These are phyloP conservation scores for Knufia petricola DNA, from an alignment of 2,329 filamentous ascomycete genomes.

Conservation along the genomic window DNA sequence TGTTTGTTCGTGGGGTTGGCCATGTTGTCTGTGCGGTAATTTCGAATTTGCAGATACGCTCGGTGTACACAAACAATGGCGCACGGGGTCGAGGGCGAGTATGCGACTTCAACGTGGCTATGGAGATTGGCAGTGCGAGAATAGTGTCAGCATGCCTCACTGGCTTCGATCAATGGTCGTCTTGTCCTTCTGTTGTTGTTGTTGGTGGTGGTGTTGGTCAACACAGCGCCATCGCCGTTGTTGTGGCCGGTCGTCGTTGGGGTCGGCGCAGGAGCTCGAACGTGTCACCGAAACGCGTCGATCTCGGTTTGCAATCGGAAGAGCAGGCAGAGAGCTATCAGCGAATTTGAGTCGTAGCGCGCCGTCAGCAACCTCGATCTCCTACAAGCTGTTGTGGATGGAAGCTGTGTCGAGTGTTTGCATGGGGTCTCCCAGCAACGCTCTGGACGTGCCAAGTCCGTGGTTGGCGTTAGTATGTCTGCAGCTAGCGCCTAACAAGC, in stretches of 20 bases:
- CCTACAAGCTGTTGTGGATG: neutral
- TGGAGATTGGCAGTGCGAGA: slow-evolving; percentile 4
- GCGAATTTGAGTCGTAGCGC: neutral
- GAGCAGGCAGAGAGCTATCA: neutral
- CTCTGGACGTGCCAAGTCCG: too few species aligned
- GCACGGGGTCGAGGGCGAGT: slow-evolving; percentile 1
- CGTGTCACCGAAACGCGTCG: slow-evolving; percentile 1
- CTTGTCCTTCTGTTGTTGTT: neutral
- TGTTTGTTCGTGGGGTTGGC: slow-evolving; percentile 1
- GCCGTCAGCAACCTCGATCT: neutral
- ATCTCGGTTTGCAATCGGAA: neutral
- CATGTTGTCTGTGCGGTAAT: slow-evolving; percentile 9
- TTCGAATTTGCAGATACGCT: slow-evolving; percentile 5
- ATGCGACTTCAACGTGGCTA: slow-evolving; percentile 5
- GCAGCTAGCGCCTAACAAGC: too few species aligned
- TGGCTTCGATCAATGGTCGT: neutral
- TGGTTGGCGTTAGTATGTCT: too few species aligned
- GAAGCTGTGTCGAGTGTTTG: too few species aligned
- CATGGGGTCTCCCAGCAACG: too few species aligned
- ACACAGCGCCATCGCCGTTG: neutral
- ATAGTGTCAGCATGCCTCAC: slow-evolving; percentile 4
- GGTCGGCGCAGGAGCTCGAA: neutral
- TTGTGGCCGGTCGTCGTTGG: slow-evolving; percentile 1
- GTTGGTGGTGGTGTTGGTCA: too few species aligned
- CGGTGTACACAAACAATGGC: slow-evolving; percentile 9